Conservation (phyloP, 345 rosid genomes). For the Euphorbia tirucalli region DNA sequence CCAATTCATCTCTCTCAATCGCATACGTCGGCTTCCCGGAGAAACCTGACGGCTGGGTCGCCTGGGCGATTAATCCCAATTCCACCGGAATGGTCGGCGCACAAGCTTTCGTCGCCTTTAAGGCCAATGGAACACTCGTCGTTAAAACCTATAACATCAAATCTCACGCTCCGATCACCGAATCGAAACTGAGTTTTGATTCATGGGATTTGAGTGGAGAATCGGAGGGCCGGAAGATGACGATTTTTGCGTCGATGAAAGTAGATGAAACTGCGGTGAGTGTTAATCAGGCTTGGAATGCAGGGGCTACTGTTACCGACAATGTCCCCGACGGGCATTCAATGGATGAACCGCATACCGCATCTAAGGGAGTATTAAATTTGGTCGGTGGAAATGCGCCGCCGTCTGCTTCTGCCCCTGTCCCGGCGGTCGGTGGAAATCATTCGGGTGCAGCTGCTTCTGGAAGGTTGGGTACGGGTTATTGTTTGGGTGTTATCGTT, state of each 20-base stretch:
- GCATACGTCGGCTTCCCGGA: not conserved
- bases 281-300: slow-evolving; percentile 1
- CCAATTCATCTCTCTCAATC: not conserved
- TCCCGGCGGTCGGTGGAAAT: not conserved
- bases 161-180: not conserved
- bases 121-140: not conserved
- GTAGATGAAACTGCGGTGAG: not conserved
- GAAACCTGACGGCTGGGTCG: slow-evolving; percentile 4
- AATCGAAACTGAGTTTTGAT: not conserved
- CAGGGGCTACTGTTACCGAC: not conserved
- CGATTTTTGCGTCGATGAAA: not conserved
- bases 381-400: not conserved
- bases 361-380: not conserved
- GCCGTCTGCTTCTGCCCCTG: not conserved
- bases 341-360: not conserved
- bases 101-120: not conserved
- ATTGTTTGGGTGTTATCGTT: slow-evolving; percentile 3
- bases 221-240: not conserved
- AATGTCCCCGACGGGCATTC: not conserved
- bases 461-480: not conserved
- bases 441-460: not conserved
- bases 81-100: slow-evolving; percentile 5
- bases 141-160: not conserved
- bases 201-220: not conserved
- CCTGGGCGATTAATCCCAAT: slow-evolving; percentile 1